phyloP scores from a whole-genome alignment of 441 rosid genomes.

The Monsonia emarginata region DNA sequence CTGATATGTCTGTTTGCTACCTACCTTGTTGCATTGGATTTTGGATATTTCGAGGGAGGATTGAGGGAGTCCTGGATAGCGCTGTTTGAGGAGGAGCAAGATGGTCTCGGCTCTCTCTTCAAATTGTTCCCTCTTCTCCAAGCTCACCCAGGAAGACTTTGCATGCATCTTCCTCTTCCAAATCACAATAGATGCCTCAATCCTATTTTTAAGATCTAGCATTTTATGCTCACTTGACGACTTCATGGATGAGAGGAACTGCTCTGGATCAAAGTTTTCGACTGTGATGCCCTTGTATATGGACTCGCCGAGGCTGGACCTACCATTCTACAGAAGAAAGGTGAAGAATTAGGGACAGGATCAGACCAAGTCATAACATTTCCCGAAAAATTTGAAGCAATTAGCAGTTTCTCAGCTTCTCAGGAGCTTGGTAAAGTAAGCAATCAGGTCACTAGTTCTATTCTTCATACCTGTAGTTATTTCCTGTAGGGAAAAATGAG shows the following conservation, averaged over 20 bases:
- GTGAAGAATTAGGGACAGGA: background rate
- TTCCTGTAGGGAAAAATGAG: background rate
- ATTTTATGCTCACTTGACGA: constrained; percentile 78
- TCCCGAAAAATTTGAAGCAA: background rate
- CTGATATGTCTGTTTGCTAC: background rate
- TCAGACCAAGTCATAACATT: background rate
- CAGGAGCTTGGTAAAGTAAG: too few relatives aligned
- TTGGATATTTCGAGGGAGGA: constrained; percentile 86
- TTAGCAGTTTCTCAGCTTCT: background rate
- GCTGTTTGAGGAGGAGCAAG: constrained; percentile 66
- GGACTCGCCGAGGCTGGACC: constrained; percentile 77
- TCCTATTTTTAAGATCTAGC: constrained; percentile 74
- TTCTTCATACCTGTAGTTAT: background rate
- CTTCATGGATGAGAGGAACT: constrained; percentile 64
- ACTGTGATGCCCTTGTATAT: constrained; percentile 59
- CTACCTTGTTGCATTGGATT: constrained; percentile 73
- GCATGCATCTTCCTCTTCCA: constrained; percentile 79
- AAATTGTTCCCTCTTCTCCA: constrained; percentile 78
- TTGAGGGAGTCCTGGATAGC: constrained; percentile 77
- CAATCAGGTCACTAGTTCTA: too few relatives aligned
- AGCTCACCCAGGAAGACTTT: constrained; percentile 55
- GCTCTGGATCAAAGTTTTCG: constrained; percentile 73
- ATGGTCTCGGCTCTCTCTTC: constrained; percentile 95
- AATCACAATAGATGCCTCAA: constrained; percentile 83
- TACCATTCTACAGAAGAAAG: constrained; percentile 50